Percentiles rank a stretch among this genome's conserved stretches.
These are phyloP conservation scores for Gautieria morchelliformis DNA, from an alignment of 768 basidiomycete genomes.

Conservation along the genomic window DNA sequence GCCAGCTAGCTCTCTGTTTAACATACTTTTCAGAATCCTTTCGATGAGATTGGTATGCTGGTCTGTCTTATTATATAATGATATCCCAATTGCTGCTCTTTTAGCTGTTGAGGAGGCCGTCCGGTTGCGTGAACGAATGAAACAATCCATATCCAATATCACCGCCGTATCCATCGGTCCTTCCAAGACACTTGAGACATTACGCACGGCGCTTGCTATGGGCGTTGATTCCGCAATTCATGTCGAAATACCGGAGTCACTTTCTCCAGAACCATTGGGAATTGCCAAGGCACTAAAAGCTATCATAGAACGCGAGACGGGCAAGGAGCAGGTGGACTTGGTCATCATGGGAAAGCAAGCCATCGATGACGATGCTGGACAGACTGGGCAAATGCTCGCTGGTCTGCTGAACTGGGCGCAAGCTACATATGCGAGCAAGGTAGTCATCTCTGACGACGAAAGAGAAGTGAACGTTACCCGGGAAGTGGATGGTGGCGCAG, in stretches of 20 bases:
- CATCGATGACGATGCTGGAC: slow-evolving; percentile 92
- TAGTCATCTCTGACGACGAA: slow-evolving; percentile 56
- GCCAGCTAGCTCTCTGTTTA: not conserved
- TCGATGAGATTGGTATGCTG: slow-evolving; percentile 91
- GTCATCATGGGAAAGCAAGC: slow-evolving; percentile 97
- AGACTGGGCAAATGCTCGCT: slow-evolving; percentile 96
- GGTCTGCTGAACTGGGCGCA: slow-evolving; percentile 88
- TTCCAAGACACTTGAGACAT: slow-evolving; percentile 76
- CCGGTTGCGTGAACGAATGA: slow-evolving; percentile 78
- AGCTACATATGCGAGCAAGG: slow-evolving; percentile 89
- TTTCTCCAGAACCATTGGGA: slow-evolving; percentile 78
- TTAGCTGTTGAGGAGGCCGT: slow-evolving; percentile 96
- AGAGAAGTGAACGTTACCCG: slow-evolving; percentile 64
- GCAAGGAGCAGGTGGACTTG: slow-evolving; percentile 56
- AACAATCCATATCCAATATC: slow-evolving; percentile 72
- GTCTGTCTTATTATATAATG: not conserved
- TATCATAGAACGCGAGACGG: slow-evolving; percentile 53
- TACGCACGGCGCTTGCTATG: slow-evolving; percentile 96
- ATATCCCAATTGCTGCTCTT: not conserved
- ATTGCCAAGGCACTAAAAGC: slow-evolving; percentile 81
- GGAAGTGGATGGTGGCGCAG: slow-evolving; percentile 91
- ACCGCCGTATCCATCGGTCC: slow-evolving; percentile 93
- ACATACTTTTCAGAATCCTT: slow-evolving; percentile 65
- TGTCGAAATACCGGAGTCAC: slow-evolving; percentile 70
- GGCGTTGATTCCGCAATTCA: slow-evolving; percentile 92